phyloP scores from a whole-genome alignment of 2,329 filamentous ascomycete species.

The Trichoderma sp. region DNA sequence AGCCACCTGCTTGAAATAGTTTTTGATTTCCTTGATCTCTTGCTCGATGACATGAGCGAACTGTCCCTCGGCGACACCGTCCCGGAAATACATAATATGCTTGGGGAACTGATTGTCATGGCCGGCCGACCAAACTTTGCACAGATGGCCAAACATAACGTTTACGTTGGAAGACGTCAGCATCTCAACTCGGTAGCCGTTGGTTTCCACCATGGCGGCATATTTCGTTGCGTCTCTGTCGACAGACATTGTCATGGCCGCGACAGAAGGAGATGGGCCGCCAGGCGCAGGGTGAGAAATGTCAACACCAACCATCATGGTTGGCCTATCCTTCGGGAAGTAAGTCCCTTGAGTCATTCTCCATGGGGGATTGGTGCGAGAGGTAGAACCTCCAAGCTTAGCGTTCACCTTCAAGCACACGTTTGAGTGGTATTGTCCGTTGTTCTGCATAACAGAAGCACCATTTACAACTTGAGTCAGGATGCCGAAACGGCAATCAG shows the following conservation, averaged over 20 bases:
- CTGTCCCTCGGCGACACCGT: slow-evolving; percentile 87
- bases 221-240: slow-evolving; percentile 74
- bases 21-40: slow-evolving; percentile 75
- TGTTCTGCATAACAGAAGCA: slow-evolving; percentile 66
- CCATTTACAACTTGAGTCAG: slow-evolving; percentile 80
- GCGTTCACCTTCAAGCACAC: slow-evolving; percentile 97
- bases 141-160: slow-evolving; percentile 64
- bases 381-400: slow-evolving; percentile 85
- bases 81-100: slow-evolving; percentile 90
- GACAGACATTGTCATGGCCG: slow-evolving; percentile 81
- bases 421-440: slow-evolving; percentile 87
- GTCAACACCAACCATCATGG: slow-evolving; percentile 87
- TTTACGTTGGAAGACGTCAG: slow-evolving; percentile 68
- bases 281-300: slow-evolving; percentile 82
- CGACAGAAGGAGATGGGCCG: slow-evolving; percentile 69
- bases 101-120: slow-evolving; percentile 52
- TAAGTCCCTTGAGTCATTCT: slow-evolving; percentile 33
- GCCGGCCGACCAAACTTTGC: slow-evolving; percentile 64
- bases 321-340: slow-evolving; percentile 51
- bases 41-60: slow-evolving; percentile 75
- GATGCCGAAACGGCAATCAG: slow-evolving; percentile 82
- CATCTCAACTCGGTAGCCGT: slow-evolving; percentile 80
- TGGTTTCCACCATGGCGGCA: slow-evolving; percentile 76
- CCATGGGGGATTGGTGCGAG: slow-evolving; percentile 42
- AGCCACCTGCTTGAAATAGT: slow-evolving; percentile 49